A percentile compares a stretch with the other conserved stretches of the same genome.
phyloP scores from a whole-genome alignment of 257 asterid genomes.

The Ocimum tenuiflorum region DNA sequence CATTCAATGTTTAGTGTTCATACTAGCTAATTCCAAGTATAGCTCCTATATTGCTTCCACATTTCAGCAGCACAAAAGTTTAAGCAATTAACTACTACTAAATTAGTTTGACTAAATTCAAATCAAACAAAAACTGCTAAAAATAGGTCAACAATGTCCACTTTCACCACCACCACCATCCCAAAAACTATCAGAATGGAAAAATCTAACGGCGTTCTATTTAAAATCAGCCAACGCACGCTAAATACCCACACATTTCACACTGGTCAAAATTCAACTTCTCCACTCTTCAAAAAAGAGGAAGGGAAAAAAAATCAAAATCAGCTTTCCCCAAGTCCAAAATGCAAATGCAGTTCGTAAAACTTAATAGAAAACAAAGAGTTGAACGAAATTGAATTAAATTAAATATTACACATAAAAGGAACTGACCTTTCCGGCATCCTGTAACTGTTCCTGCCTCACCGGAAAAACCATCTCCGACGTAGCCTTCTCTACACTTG shows the following conservation, averaged over 20 bases:
- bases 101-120: slow-evolving; percentile 14
- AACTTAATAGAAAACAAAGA: neutral
- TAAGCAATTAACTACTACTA: neutral
- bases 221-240: neutral
- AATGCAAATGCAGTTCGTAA: slow-evolving; percentile 18
- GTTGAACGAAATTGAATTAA: neutral
- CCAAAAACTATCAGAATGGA: neutral
- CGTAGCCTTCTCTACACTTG: slow-evolving; percentile 51
- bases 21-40: neutral
- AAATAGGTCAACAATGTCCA: slow-evolving; percentile 14
- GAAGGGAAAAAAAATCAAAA: no score
- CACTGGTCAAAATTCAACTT: slow-evolving; percentile 23
- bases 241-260: neutral
- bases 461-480: slow-evolving; percentile 62
- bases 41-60: no score
- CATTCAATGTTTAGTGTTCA: neutral
- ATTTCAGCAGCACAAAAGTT: neutral
- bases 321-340: slow-evolving; percentile 16
- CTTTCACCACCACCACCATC: slow-evolving; percentile 2
- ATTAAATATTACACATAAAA: neutral
- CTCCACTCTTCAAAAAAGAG: no score
- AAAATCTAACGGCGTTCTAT: neutral
- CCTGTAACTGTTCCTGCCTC: slow-evolving; percentile 27
- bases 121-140: slow-evolving; percentile 2
- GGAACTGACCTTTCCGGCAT: slow-evolving; percentile 55